Base-by-base conservation (phyloP, 352 stramenopile species). In the Phytophthora foliorum region DNA sequence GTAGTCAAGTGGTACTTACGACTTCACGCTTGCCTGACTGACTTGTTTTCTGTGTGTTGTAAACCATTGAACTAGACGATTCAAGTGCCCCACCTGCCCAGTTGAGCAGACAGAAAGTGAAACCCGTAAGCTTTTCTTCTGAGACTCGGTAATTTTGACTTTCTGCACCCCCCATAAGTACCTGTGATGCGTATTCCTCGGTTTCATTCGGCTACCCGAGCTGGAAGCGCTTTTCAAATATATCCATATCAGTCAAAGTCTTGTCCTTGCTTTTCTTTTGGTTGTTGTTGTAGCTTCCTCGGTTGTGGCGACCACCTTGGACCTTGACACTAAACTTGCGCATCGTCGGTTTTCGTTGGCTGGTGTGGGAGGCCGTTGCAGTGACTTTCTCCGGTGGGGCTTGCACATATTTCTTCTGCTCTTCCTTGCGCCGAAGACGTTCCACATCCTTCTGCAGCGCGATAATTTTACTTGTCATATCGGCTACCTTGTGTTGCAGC, bases 1-100 rank as follows among this genome's bases (percentile, higher is more conserved):
- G 3, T 49, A 1, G 8, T 29, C 17, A 21, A 25, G 13, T 19
- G 36, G 17, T 17, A 42, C 36, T 42, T 42, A 32, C 21, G 6
- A 25, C 11, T 61, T 3, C 52, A 16, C 17, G 10, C 42, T 32
- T n/a, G 14, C 38, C 25, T 72, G 21, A 62, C 36, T 56, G 22
- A 25, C 34, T 61, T 45, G 9, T 62, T 25, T 22, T 58, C 41
- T 55, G 32, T 39, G 53, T 50, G 11, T 10, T 6, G 42, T 72
- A n/a, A 24, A 57, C 46, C 16, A 11, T 31, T 56, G 25, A 21
- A 14, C 21, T 39, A 92, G 84, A 27, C 74, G 84, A 68, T 97
- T 97, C 74, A 97, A 97, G 75, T 97, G 90, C 57, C 89, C 89
- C 31, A 95, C 86, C 5, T 97, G 90, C 59, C 90, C 90, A 11